Percentiles rank a stretch among this genome's conserved stretches.
These are phyloP conservation scores for Penicillium canescens DNA, from an alignment of 495 filamentous ascomycete genomes.

Conservation along the genomic window DNA sequence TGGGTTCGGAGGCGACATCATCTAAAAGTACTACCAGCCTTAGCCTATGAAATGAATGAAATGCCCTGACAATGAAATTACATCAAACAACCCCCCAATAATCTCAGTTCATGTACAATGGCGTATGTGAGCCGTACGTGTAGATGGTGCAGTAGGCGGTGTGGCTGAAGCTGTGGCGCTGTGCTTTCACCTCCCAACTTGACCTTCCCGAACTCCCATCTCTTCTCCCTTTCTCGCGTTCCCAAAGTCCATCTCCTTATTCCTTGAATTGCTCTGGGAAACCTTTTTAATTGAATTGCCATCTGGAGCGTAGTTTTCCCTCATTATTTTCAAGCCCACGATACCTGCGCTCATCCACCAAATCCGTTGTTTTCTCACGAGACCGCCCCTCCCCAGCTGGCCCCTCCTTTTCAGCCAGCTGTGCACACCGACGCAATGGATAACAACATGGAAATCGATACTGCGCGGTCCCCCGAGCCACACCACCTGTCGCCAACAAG, in stretches of 20 bases:
- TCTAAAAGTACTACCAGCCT: conserved; percentile 41
- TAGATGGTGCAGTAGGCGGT: conserved; percentile 9
- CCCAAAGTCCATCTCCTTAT: conserved; percentile 19
- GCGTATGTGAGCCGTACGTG: conserved; percentile 5
- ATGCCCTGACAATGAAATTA: neutral
- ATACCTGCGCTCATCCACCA: conserved; percentile 18
- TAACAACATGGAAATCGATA: conserved; percentile 94
- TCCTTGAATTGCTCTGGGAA: conserved; percentile 24
- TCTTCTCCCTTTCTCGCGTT: conserved; percentile 28
- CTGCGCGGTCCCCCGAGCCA: conserved; percentile 78
- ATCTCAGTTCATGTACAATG: neutral
- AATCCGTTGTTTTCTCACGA: conserved; percentile 36
- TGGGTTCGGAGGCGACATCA: conserved; percentile 69
- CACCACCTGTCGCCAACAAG: conserved; percentile 68
- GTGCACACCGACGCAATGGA: conserved; percentile 63
- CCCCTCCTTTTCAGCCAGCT: conserved; percentile 33
- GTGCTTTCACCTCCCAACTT: conserved; percentile 26
- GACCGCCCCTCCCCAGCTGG: conserved; percentile 42
- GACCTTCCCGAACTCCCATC: conserved; percentile 28
- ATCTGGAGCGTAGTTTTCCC: conserved; percentile 11
- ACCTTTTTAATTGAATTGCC: conserved; percentile 17
- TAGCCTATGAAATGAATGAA: neutral
- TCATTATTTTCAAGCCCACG: conserved; percentile 12
- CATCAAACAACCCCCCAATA: neutral
- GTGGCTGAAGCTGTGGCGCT: conserved; percentile 31